Conservation (phyloP, 2,329 filamentous ascomycete genomes). For the Penicillium thymicola region DNA sequence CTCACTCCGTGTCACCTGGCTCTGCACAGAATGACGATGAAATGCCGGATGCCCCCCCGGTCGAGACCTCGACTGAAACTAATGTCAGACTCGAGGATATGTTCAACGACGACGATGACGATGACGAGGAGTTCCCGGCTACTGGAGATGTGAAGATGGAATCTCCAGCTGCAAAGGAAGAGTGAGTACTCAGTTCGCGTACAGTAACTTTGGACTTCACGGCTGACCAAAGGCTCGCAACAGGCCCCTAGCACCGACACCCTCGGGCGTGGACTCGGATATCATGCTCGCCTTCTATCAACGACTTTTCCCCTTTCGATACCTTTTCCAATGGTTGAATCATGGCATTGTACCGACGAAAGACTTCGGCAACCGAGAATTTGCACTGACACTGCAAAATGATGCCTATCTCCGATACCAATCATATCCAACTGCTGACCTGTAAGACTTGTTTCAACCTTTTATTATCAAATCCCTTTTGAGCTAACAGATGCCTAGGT, state of each 20-base stretch:
- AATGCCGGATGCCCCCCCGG: constrained; percentile 42
- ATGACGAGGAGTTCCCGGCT: constrained; percentile 54
- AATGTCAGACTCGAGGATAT: constrained; percentile 54
- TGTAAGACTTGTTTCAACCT: constrained; percentile 40
- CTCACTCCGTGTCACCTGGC: constrained; percentile 39
- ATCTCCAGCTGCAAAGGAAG: constrained; percentile 37
- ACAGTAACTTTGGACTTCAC: constrained; percentile 1
- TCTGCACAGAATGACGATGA: constrained; percentile 41
- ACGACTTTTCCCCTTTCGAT: constrained; percentile 89
- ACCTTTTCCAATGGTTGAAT: constrained; percentile 97
- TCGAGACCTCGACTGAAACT: constrained; percentile 17
- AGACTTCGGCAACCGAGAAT: constrained; percentile 91
- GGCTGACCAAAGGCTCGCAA: constrained; percentile 16
- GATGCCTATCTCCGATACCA: constrained; percentile 93
- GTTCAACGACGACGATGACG: constrained; percentile 55
- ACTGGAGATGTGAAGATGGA: constrained; percentile 49
- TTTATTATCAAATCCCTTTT: not conserved
- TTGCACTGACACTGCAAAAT: constrained; percentile 90
- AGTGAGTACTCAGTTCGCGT: constrained; percentile 32
- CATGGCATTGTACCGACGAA: constrained; percentile 80
- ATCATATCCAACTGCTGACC: constrained; percentile 66
- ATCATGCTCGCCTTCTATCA: constrained; percentile 94
- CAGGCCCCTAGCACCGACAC: constrained; percentile 37
- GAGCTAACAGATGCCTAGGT: constrained; percentile 46
- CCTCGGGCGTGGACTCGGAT: constrained; percentile 66